Evolutionary conservation across 768 basidiomycete genomes (phyloP).

Genomic region (Kondoa malvinella): DNA sequence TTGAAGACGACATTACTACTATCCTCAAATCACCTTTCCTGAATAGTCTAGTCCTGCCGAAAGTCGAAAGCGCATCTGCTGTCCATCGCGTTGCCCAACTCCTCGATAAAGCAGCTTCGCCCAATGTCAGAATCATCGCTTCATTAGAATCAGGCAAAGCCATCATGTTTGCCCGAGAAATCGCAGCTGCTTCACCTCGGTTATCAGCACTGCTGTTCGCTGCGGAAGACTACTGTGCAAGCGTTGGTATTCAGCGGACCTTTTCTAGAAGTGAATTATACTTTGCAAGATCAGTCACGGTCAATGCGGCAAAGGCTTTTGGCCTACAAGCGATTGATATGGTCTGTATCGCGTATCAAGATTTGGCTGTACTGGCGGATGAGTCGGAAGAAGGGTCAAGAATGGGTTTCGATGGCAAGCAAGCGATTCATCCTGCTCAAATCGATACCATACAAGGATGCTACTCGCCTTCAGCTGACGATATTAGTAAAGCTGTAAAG

Average conservation of each 20-base stretch:
- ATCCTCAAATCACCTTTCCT: background rate
- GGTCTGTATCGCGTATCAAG: slow-evolving; percentile 55
- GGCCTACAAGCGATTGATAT: slow-evolving; percentile 76
- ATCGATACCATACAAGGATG: background rate
- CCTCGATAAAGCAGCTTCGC: background rate
- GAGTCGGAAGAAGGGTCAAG: slow-evolving; percentile 64
- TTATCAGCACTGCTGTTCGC: slow-evolving; percentile 55
- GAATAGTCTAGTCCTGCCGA: background rate
- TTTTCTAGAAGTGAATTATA: slow-evolving; percentile 56
- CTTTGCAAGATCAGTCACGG: slow-evolving; percentile 65
- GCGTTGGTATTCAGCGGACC: slow-evolving; percentile 65
- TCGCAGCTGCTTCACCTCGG: background rate
- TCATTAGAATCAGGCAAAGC: background rate
- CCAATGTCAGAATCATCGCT: background rate
- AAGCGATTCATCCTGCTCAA: slow-evolving; percentile 85
- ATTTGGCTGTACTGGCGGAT: slow-evolving; percentile 46
- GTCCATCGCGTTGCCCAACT: background rate
- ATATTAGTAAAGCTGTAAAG: background rate
- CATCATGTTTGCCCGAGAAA: background rate
- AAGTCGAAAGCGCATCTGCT: background rate
- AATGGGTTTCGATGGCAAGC: slow-evolving; percentile 76
- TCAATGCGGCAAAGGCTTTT: slow-evolving; percentile 65
- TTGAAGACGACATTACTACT: background rate
- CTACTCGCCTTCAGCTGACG: background rate
- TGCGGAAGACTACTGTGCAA: slow-evolving; percentile 88